These are phyloP conservation scores for Leptomonas seymouri DNA, from an alignment of 208 protist genomes.

Conservation along the genomic window DNA sequence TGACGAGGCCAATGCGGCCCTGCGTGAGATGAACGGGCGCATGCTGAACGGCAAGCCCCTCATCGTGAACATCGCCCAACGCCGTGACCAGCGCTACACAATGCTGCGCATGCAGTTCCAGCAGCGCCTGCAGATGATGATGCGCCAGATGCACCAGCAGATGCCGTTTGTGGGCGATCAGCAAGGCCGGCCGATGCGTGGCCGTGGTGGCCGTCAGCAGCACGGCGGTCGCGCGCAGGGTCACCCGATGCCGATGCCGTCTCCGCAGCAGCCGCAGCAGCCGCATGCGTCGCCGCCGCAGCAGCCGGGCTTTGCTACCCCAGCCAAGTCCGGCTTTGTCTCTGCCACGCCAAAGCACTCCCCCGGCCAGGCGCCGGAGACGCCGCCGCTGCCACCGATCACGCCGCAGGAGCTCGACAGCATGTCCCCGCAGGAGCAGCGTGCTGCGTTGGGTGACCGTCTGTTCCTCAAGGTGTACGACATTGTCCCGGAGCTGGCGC, in stretches of 20 bases:
- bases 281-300: constrained; percentile 31
- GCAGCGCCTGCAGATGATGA: constrained; percentile 90
- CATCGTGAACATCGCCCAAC: constrained; percentile 98
- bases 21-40: constrained; percentile 98
- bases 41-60: constrained; percentile 97
- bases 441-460: constrained; percentile 88
- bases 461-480: constrained; percentile 90
- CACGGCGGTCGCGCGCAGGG: constrained; percentile 40
- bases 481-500: constrained; percentile 78
- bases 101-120: constrained; percentile 96
- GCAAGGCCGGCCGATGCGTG: constrained; percentile 38
- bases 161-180: constrained; percentile 29
- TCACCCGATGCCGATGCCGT: constrained; percentile 41
- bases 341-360: constrained; percentile 67
- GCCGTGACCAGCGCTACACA: constrained; percentile 95
- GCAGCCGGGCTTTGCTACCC: constrained; percentile 47
- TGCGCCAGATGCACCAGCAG: constrained; percentile 74
- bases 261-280: constrained; percentile 28
- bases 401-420: constrained; percentile 73
- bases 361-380: constrained; percentile 65
- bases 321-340: constrained; percentile 48
- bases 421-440: constrained; percentile 91
- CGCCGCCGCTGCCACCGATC: constrained; percentile 85
- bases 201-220: constrained; percentile 40
- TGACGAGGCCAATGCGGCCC: constrained; percentile 97